phyloP scores from a whole-genome alignment of 1,284 basidiomycete genomes.

The Coniferiporia weirii region DNA sequence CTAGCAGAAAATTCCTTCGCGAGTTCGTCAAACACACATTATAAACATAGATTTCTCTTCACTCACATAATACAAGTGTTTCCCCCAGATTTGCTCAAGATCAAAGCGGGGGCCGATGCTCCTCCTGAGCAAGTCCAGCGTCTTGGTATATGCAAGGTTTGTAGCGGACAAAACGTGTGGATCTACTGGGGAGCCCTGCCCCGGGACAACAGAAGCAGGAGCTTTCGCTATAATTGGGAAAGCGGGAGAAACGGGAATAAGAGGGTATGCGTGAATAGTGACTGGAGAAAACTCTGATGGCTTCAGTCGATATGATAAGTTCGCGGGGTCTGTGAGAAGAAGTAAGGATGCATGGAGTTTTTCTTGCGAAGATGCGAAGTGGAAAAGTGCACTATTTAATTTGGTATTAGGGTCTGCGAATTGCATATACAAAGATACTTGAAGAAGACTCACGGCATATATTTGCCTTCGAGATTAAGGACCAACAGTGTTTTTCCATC shows the following conservation, averaged over 20 bases:
- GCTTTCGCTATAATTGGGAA: constrained; percentile 35
- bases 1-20: constrained; percentile 39
- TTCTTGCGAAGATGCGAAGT: constrained; percentile 37
- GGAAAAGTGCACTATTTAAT: constrained; percentile 30
- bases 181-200: constrained; percentile 26
- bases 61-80: constrained; percentile 38
- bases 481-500: constrained; percentile 28
- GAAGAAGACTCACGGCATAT: constrained; percentile 2
- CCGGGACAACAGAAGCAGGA: constrained; percentile 28
- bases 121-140: constrained; percentile 33
- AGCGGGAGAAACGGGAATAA: constrained; percentile 32
- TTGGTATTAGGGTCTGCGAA: background rate
- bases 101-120: constrained; percentile 39
- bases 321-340: constrained; percentile 25
- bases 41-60: background rate
- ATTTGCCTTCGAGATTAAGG: constrained; percentile 23
- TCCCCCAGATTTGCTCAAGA: constrained; percentile 41
- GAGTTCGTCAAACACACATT: background rate
- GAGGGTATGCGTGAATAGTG: constrained; percentile 33
- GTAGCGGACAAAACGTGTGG: constrained; percentile 36
- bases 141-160: constrained; percentile 38
- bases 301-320: constrained; percentile 26
- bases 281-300: constrained; percentile 30
- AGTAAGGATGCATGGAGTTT: constrained; percentile 31
- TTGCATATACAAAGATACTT: background rate